phyloP scores from a whole-genome alignment of 495 filamentous ascomycete genomes.

The Hyaloscypha bicolor region DNA sequence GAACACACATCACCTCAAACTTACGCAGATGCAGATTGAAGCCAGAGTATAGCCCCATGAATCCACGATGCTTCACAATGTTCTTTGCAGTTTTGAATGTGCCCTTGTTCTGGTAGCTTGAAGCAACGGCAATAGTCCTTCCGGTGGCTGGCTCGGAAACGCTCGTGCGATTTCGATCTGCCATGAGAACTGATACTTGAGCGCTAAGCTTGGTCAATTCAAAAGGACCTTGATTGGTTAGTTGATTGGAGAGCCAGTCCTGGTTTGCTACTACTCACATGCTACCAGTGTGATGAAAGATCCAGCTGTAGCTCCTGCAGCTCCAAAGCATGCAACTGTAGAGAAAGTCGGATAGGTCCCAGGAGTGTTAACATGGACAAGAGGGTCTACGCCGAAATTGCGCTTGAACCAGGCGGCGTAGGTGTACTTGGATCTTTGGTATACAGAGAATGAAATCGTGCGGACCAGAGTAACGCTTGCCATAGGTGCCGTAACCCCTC shows the following conservation, averaged over 20 bases:
- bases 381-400: slow-evolving; percentile 68
- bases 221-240: slow-evolving; percentile 69
- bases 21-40: slow-evolving; percentile 80
- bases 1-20: slow-evolving; percentile 31
- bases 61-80: slow-evolving; percentile 77
- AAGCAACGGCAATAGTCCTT: slow-evolving; percentile 51
- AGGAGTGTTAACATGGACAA: slow-evolving; percentile 67
- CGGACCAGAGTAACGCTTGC: slow-evolving; percentile 86
- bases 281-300: slow-evolving; percentile 80
- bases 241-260: not conserved
- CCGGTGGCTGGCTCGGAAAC: slow-evolving; percentile 50
- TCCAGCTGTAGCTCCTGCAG: slow-evolving; percentile 77
- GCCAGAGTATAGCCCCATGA: slow-evolving; percentile 82
- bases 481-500: slow-evolving; percentile 63
- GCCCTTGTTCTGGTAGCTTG: slow-evolving; percentile 77
- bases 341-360: slow-evolving; percentile 70
- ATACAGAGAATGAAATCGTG: slow-evolving; percentile 91
- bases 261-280: slow-evolving; percentile 57
- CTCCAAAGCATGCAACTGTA: slow-evolving; percentile 73
- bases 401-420: slow-evolving; percentile 68
- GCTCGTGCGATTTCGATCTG: slow-evolving; percentile 61
- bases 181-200: slow-evolving; percentile 85
- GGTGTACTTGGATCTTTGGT: slow-evolving; percentile 78
- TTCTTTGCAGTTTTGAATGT: slow-evolving; percentile 78
- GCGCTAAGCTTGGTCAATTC: slow-evolving; percentile 93